Evolutionary conservation across 129 eudicot species (phyloP).

Genomic region (Glebionis coronaria): DNA sequence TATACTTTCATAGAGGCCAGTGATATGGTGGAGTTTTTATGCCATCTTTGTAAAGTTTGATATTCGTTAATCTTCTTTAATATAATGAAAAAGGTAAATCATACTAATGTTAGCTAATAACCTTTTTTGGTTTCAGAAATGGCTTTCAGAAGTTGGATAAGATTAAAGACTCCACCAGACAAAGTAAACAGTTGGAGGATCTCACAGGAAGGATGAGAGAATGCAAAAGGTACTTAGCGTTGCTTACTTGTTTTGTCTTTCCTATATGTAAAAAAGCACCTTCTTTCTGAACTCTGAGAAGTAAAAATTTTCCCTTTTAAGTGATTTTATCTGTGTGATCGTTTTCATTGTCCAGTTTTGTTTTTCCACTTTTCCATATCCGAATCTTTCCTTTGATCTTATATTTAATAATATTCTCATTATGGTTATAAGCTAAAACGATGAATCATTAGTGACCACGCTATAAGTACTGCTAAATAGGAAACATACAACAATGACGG

Average conservation of each 20-base stretch:
- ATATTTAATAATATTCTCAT: too few relatives aligned
- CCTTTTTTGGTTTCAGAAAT: slow-evolving; percentile 47
- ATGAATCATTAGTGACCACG: too few relatives aligned
- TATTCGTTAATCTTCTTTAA: not conserved
- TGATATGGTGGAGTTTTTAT: not conserved
- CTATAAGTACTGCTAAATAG: too few relatives aligned
- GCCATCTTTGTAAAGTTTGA: not conserved
- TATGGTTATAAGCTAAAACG: too few relatives aligned
- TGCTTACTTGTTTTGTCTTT: not conserved
- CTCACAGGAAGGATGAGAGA: slow-evolving; percentile 98
- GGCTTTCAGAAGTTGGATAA: slow-evolving; percentile 98
- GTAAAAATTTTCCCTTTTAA: not conserved
- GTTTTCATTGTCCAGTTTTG: too few relatives aligned
- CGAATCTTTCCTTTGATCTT: too few relatives aligned
- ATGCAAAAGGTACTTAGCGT: slow-evolving; percentile 70
- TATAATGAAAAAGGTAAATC: not conserved
- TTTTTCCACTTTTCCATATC: too few relatives aligned
- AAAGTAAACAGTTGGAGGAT: slow-evolving; percentile 97
- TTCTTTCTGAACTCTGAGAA: not conserved
- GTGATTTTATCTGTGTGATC: too few relatives aligned
- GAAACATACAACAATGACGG: too few relatives aligned
- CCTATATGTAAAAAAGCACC: not conserved
- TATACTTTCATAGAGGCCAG: too few relatives aligned
- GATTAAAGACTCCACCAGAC: slow-evolving; percentile 87
- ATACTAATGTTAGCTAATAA: not conserved